Evolutionary conservation across 2,329 filamentous ascomycete species (phyloP).

Genomic region (Paraphaeosphaeria minitans): DNA sequence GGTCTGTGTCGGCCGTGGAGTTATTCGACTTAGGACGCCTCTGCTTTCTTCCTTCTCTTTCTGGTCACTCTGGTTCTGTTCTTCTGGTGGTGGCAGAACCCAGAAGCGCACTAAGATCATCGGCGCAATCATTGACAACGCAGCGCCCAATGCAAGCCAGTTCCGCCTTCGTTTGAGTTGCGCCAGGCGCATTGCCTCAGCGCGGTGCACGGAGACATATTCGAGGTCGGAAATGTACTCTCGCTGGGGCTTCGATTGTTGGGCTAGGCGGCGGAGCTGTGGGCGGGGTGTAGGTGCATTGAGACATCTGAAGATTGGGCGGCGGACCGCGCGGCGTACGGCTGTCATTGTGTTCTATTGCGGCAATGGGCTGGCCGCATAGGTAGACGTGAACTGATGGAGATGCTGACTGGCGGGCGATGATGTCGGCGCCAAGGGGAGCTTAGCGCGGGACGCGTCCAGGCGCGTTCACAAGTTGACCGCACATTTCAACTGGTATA

Average conservation of each 20-base stretch:
- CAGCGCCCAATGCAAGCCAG: conserved; percentile 42
- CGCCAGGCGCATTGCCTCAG: conserved; percentile 37
- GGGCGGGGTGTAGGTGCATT: conserved; percentile 18
- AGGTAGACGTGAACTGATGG: conserved; percentile 1
- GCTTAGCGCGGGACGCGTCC: conserved; percentile 14
- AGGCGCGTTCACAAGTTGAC: conserved; percentile 25
- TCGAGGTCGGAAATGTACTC: conserved; percentile 27
- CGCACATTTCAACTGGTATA: not conserved
- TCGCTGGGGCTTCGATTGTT: not conserved
- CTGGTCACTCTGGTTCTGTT: conserved; percentile 22
- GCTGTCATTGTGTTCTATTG: conserved; percentile 35
- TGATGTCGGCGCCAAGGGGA: conserved; percentile 28
- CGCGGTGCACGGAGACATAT: conserved; percentile 42
- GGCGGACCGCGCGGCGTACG: conserved; percentile 36
- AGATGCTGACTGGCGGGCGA: conserved; percentile 13
- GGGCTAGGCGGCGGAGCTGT: conserved; percentile 10
- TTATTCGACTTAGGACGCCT: conserved; percentile 31
- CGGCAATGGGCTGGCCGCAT: conserved; percentile 6
- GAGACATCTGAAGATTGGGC: conserved; percentile 38
- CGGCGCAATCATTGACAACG: conserved; percentile 44
- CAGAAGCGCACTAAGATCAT: conserved; percentile 42
- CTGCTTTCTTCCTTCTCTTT: conserved; percentile 27
- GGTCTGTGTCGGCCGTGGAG: conserved; percentile 32
- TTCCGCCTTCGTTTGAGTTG: conserved; percentile 35
- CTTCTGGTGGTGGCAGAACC: conserved; percentile 34